These are phyloP conservation scores for Aspergillus glaucus DNA, from an alignment of 2,329 filamentous ascomycete genomes.

Conservation along the genomic window DNA sequence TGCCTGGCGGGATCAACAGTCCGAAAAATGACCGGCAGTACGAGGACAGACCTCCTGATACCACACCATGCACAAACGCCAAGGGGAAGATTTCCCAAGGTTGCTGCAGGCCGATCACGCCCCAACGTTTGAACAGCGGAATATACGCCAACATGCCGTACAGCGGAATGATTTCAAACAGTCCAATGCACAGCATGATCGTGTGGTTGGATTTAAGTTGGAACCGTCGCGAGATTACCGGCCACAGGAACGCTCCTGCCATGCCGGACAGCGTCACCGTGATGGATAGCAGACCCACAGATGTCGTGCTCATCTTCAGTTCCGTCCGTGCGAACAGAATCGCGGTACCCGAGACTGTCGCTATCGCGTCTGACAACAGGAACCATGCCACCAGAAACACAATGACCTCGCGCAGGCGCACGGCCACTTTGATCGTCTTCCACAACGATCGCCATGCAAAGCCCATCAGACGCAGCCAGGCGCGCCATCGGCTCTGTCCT, in stretches of 20 bases:
- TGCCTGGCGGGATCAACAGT: conserved; percentile 81
- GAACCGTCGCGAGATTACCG: conserved; percentile 62
- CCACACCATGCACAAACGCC: conserved; percentile 77
- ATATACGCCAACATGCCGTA: conserved; percentile 83
- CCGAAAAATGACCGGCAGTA: conserved; percentile 86
- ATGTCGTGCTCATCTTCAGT: conserved; percentile 73
- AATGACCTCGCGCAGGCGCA: conserved; percentile 64
- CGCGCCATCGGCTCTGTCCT: conserved; percentile 27
- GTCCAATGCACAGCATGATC: conserved; percentile 74
- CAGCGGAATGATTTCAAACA: conserved; percentile 86
- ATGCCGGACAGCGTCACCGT: conserved; percentile 78
- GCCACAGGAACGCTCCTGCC: conserved; percentile 78
- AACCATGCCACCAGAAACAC: conserved; percentile 87
- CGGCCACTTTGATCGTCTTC: conserved; percentile 66
- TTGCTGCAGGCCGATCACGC: conserved; percentile 73
- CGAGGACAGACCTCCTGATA: conserved; percentile 74
- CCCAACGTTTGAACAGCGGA: conserved; percentile 64
- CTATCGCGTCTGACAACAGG: conserved; percentile 80
- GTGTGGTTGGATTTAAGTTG: conserved; percentile 70
- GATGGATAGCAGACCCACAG: conserved; percentile 79
- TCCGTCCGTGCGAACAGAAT: conserved; percentile 89
- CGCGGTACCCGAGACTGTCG: conserved; percentile 83
- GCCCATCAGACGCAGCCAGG: conserved; percentile 61
- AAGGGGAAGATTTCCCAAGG: conserved; percentile 92
- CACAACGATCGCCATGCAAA: conserved; percentile 80